Evolutionary conservation across 805 yeast species (phyloP), one percentile per base, ranked within the genome.

Genomic region (Candida orba): DNA sequence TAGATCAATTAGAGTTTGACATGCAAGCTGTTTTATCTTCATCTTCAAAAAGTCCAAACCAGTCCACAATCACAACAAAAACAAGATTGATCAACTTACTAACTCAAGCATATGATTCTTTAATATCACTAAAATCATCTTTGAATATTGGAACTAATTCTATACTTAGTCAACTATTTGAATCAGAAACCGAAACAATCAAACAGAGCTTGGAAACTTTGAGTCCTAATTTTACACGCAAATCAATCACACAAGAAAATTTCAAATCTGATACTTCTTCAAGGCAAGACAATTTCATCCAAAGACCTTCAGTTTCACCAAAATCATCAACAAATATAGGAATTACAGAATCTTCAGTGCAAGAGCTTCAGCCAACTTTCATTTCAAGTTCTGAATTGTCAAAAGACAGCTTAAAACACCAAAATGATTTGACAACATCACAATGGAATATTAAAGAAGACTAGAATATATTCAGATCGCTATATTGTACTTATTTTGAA

Each of bases 1-100:
- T 58, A 10, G 45, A 49, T 3, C 39, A 42, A 14, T 36, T 57
- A n/a, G 61, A 58, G 37, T 32, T 33, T 7, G 47, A 49, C 10
- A 40, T 43, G 17, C 43, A 40, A 36, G 20, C 25, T 7, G 36
- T 36, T 7, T 10, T 43, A 15, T 25, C 12, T 6, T 31, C 37
- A 27, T 8, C 40, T 4, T 18, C 37, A 18, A 14, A 29, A 6
- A 20, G 20, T 15, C 23, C 14, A 24, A 35, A 35, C 8, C 24
- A 39, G 6, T 24, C 40, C 8, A 35, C 32, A 15, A 15, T 42
- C 14, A 24, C 18, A 20, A 20, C 22, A n/a, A 39, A 40, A 31
- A 40, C 40, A n/a, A 36, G 14, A 25, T 40, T 43, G 2, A 32
- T 40, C 10, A 40, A 40, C 12, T 24, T 40, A 5, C 33, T 43